Base-by-base conservation (phyloP, 495 filamentous ascomycete species). In the Penicillium nucicola region DNA sequence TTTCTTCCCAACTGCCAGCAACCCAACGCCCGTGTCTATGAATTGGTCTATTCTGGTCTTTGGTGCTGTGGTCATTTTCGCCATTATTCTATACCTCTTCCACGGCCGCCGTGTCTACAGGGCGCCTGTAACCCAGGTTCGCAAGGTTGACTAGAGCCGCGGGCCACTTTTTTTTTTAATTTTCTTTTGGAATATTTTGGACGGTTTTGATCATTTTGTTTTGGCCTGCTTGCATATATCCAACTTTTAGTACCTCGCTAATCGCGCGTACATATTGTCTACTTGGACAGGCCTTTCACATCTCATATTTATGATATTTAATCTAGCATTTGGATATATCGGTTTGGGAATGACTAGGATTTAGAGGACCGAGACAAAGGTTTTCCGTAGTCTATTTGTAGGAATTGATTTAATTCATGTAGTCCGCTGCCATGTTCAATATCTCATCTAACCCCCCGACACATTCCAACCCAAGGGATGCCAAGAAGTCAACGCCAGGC, bases 21-120 rank as follows among this genome's bases (percentile, higher is more conserved):
- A 65, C 36, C 65, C 66, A 4, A 68, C 62, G 2, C 61, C 58
- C 0, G 48, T 56, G 14, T 52, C 52, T 31, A 76, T 78, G 74
- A 77, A 78, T 48, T 74, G 67, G 53, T 71, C 67, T 6, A 64
- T 67, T 15, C 45, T 67, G 3, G 74, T 78, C 42, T 67, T 71
- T 18, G 74, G 74, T 4, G 61, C 58, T 10, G 68, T 72, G n/a
- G 56, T 77, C 1, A 68, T 78, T 19, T 71, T 72, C 45, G 64
- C 71, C 2, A 39, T 72, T 28, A 23, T 69, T 8, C 72, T 76
- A 39, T 79, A 78, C 42, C 22, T 67, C 9, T 7, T 75, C 6
- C 66, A 68, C 45, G 76, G 67, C n/a, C 59, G 62, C 37, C 64
- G 64, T 10, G 62, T 66, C 3, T 80, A 77, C 42, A 61, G 61